phyloP scores from a whole-genome alignment of 202 grass and related monocot species.

The Panicum hallii region DNA sequence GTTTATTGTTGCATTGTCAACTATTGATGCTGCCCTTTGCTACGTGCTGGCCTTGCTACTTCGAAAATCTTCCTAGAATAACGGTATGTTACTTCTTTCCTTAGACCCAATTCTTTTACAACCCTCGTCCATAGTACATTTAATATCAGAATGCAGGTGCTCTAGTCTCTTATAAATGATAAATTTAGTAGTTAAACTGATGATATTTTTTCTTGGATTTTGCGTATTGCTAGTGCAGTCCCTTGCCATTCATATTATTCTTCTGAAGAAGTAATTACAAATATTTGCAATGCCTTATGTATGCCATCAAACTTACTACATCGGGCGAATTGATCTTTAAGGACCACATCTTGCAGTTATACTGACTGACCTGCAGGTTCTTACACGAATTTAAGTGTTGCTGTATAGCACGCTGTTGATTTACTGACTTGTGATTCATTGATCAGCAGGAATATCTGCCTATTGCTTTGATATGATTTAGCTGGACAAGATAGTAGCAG shows the following conservation, averaged over 20 bases:
- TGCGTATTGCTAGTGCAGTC: neutral
- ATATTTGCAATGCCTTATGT: constrained; percentile 3
- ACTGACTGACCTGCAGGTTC: neutral
- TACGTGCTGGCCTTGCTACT: constrained; percentile 83
- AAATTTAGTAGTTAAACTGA: constrained; percentile 5
- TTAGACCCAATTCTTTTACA: neutral
- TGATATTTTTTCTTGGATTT: constrained; percentile 10
- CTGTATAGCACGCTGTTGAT: neutral
- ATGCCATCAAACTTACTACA: neutral
- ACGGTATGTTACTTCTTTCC: constrained; percentile 47
- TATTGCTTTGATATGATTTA: constrained; percentile 33
- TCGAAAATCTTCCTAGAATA: constrained; percentile 69
- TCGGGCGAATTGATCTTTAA: constrained; percentile 31
- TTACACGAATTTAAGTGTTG: neutral
- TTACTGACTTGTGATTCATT: constrained; percentile 25
- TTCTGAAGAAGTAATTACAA: constrained; percentile 21
- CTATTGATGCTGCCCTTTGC: constrained; percentile 80
- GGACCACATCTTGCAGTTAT: constrained; percentile 25
- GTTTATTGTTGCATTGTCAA: constrained; percentile 85
- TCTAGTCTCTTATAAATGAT: constrained; percentile 17
- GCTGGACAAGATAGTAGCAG: constrained; percentile 4
- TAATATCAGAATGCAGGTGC: neutral
- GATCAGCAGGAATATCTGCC: constrained; percentile 32
- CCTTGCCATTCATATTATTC: constrained; percentile 26
- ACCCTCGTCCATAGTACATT: constrained; percentile 9